Percentiles rank a stretch among this genome's conserved stretches.
These are phyloP conservation scores for Nakaseomyces kungkrabaensis DNA, from an alignment of 1,139 yeast genomes.

Conservation along the genomic window DNA sequence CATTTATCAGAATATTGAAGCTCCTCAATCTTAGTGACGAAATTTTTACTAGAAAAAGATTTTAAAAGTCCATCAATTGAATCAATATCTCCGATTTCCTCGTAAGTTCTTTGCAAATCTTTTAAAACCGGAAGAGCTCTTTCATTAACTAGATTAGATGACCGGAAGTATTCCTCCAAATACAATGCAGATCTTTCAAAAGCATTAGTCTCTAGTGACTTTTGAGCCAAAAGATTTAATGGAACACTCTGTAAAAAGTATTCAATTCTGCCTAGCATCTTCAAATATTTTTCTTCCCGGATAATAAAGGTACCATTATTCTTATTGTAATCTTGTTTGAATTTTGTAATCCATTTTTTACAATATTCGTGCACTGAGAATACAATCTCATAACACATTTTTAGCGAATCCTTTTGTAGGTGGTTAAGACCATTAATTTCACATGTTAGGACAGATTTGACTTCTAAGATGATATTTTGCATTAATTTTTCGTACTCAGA, in stretches of 20 bases:
- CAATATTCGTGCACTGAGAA: slow-evolving; percentile 78
- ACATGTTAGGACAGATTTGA: slow-evolving; percentile 45
- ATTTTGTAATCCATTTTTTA: slow-evolving; percentile 57
- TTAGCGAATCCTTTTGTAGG: slow-evolving; percentile 47
- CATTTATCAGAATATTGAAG: slow-evolving; percentile 82
- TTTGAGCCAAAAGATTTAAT: slow-evolving; percentile 57
- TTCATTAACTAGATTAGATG: slow-evolving; percentile 28
- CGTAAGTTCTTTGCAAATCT: slow-evolving; percentile 68
- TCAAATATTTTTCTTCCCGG: slow-evolving; percentile 16
- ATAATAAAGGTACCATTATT: slow-evolving; percentile 22
- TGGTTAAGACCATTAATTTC: slow-evolving; percentile 40
- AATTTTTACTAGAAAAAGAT: slow-evolving; percentile 56
- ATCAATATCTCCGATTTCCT: slow-evolving; percentile 82
- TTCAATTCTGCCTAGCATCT: slow-evolving; percentile 30
- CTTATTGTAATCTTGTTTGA: slow-evolving; percentile 20
- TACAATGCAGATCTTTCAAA: slow-evolving; percentile 85
- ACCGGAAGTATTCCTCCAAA: slow-evolving; percentile 64
- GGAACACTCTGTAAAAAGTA: slow-evolving; percentile 48
- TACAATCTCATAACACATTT: slow-evolving; percentile 59
- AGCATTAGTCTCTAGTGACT: slow-evolving; percentile 77
- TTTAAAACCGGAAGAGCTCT: slow-evolving; percentile 38
- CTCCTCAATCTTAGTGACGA: slow-evolving; percentile 64
- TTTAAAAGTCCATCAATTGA: slow-evolving; percentile 80
- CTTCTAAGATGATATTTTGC: slow-evolving; percentile 45
- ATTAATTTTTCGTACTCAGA: slow-evolving; percentile 39